phyloP scores from a whole-genome alignment of 2,329 filamentous ascomycete species.

The Fusarium anguioides region DNA sequence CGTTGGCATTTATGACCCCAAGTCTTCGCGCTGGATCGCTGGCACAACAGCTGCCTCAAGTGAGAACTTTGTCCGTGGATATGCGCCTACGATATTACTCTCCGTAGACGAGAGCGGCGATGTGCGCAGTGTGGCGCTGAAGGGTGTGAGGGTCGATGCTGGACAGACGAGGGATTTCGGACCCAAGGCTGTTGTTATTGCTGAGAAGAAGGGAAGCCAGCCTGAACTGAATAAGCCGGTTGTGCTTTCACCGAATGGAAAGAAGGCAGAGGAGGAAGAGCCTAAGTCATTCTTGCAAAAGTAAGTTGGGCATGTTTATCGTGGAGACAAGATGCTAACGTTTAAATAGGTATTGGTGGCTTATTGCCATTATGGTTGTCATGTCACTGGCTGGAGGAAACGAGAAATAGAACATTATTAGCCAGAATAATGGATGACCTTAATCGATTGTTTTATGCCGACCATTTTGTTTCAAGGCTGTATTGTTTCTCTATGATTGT shows the following conservation, averaged over 20 bases:
- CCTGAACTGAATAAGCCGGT: conserved; percentile 73
- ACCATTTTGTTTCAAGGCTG: background rate
- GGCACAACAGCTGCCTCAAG: conserved; percentile 66
- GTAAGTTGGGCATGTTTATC: conserved; percentile 56
- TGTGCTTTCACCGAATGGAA: conserved; percentile 69
- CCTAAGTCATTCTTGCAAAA: conserved; percentile 76
- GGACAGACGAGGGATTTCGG: conserved; percentile 74
- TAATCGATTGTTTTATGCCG: conserved; percentile 1
- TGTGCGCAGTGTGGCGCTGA: conserved; percentile 62
- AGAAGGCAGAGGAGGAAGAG: conserved; percentile 63
- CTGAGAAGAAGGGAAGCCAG: conserved; percentile 61
- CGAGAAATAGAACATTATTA: conserved; percentile 58
- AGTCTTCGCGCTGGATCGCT: conserved; percentile 60
- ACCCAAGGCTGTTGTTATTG: conserved; percentile 65
- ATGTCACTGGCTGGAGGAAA: conserved; percentile 65
- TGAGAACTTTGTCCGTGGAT: conserved; percentile 71
- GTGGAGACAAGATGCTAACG: conserved; percentile 49
- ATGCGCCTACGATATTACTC: conserved; percentile 66
- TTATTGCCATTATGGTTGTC: conserved; percentile 64
- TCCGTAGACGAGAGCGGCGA: conserved; percentile 59
- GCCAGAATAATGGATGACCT: background rate
- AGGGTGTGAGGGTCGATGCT: conserved; percentile 70
- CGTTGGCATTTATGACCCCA: conserved; percentile 66
- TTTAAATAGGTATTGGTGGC: conserved; percentile 72
- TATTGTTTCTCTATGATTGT: background rate